These are phyloP conservation scores for Botrytis fabae DNA, from an alignment of 2,329 filamentous ascomycete species.

Conservation along the genomic window DNA sequence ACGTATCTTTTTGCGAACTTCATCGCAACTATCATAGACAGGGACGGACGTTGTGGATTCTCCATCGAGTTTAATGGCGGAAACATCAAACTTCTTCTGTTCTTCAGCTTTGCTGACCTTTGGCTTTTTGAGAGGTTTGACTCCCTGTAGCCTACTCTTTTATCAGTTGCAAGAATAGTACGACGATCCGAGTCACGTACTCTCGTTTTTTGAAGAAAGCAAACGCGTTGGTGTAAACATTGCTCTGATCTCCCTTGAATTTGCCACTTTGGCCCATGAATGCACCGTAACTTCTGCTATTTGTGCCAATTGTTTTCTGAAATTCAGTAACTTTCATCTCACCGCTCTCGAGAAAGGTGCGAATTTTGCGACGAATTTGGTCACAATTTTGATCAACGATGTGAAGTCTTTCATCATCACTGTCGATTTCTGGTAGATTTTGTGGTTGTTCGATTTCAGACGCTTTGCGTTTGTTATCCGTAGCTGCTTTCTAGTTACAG, in stretches of 20 bases:
- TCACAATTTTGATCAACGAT: conserved; percentile 36
- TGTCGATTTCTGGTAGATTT: conserved; percentile 25
- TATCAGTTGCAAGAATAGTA: not conserved
- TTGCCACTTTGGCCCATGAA: conserved; percentile 53
- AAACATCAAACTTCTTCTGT: conserved; percentile 44
- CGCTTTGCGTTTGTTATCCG: conserved; percentile 29
- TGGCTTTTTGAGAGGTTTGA: conserved; percentile 41
- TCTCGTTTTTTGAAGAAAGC: conserved; percentile 54
- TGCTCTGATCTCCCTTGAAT: conserved; percentile 42
- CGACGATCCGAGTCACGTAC: not conserved
- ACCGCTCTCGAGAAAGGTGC: conserved; percentile 44
- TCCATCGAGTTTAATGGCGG: conserved; percentile 47
- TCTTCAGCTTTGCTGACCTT: conserved; percentile 41
- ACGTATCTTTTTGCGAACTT: conserved; percentile 57
- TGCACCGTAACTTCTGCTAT: conserved; percentile 41
- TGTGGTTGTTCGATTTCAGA: conserved; percentile 21
- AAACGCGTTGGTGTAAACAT: conserved; percentile 43
- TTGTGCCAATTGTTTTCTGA: conserved; percentile 44
- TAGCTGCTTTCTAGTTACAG: conserved; percentile 1
- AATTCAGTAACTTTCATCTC: conserved; percentile 50
- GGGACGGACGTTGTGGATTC: conserved; percentile 50
- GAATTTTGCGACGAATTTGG: conserved; percentile 46
- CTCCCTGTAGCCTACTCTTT: conserved; percentile 43
- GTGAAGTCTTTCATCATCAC: conserved; percentile 27
- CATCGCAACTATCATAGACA: conserved; percentile 59